Evolutionary conservation across 1,284 basidiomycete species (phyloP), one percentile per base, ranked within the genome.

Genomic region (Ustilago xerochloae): DNA sequence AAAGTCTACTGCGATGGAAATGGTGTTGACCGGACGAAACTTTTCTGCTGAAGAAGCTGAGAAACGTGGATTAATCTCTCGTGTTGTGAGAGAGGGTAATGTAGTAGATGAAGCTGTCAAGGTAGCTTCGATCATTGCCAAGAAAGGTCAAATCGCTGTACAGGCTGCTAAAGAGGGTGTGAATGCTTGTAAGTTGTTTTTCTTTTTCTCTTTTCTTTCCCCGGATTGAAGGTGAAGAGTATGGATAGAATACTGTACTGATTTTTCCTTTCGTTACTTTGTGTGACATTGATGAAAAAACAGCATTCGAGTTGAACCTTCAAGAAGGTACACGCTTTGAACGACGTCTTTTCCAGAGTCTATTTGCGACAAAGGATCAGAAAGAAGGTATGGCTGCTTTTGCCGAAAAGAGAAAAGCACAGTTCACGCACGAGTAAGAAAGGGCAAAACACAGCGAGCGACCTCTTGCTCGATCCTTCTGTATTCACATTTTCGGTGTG

Each of bases 301-400:
- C 63, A 79, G 35, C 94, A 32, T 92, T 90, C 79, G 94, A 99
- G 81, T 86, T 94, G 68, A 88, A 89, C 6, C 87, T 99, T 50
- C 86, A 88, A 10, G 92, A 97, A 84, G 97, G 96, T 1, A 85
- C 97, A 75, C 88, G 90, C 69, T 91, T 94, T 77, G 96, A 99
- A 86, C 88, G 94, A 68, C 88, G 94, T 75, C 86, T 96, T 52
- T 98, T 98, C 91, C 93, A 98, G 80, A 88, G 90, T 53, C 86
- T 96, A 71, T 99, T 99, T 80, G 94, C 94, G 16, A 98, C 96
- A 38, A 89, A 91, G 68, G 96, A 99, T 85, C 96, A 98, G 87
- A 98, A 98, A 88, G 94, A 98, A 87, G 93, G 95, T 26, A 98
- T 97, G 96, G 84, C 88, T 36, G 96, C 95, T n/a, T 98, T 99